Base-by-base conservation (phyloP, 768 basidiomycete genomes). In the Lactifluus rugatus region DNA sequence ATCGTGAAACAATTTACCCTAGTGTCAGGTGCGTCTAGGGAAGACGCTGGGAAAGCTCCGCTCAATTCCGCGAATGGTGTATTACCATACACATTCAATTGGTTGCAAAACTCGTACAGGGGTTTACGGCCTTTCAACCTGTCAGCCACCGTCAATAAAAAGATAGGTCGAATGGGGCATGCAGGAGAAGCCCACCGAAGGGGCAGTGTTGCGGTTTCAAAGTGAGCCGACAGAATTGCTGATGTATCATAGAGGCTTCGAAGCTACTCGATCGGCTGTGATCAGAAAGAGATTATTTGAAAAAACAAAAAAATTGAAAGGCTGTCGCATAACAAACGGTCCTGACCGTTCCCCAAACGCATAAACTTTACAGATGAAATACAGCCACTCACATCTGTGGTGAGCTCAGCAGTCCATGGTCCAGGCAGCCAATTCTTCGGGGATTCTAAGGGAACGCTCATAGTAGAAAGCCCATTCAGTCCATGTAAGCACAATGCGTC, bases 31-130 rank as follows among this genome's bases (percentile, higher is more conserved):
- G 21, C 53, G 67, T 65, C 17, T 55, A 54, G 41, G 51, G 67
- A 65, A 19, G 67, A 52, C 54, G 79, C 65, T 2, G 81, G 81
- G 54, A 84, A 75, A 5, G 73, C 68, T 7, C 87, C 87, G 52
- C 71, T 70, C 14, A 90, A 74, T 49, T 80, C 72, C 34, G 75
- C 75, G 59, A 88, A 81, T 2, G 78, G 78, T 44, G 77, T 76
- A 36, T 73, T 70, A 28, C 76, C 79, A 21, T 77, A 74, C 74
- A 78, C 77, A 60, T 81, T 81, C 44, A 89, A 70, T 44, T 76
- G 75, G 3, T 72, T 66, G 23, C 72, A 75, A 41, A 81, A 64
- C 44, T 70, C 75, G 14, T 74, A 66, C 32, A 89, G 69, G 13
- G 77, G 65, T 9, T 56, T 52, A 26, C 70, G 64, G 8, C 66